phyloP scores from a whole-genome alignment of 306 rosid species.

The Lathyrus tuberosus region DNA sequence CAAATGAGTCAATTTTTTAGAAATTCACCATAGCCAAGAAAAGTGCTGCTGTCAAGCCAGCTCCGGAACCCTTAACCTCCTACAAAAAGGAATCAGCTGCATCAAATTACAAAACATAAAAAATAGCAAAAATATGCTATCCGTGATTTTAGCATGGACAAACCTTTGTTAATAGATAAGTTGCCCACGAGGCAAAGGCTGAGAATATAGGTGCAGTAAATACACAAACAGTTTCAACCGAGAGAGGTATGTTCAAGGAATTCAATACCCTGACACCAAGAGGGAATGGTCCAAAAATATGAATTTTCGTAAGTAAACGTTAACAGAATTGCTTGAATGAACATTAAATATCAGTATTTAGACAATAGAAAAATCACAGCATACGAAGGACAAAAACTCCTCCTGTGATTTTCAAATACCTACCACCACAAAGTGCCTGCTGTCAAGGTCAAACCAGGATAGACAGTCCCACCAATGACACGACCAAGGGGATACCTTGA shows the following conservation, averaged over 20 bases:
- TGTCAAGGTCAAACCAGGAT: conserved; percentile 95
- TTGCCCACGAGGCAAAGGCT: conserved; percentile 96
- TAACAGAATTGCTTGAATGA: conserved; percentile 24
- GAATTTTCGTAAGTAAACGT: conserved; percentile 22
- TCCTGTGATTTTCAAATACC: conserved; percentile 39
- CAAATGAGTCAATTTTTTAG: conserved; percentile 34
- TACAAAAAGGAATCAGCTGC: conserved; percentile 44
- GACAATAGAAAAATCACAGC: conserved; percentile 32
- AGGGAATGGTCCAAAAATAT: conserved; percentile 34
- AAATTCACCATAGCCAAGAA: conserved; percentile 90
- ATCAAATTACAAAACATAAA: conserved; percentile 35
- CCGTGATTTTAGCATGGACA: conserved; percentile 32
- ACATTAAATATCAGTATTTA: conserved; percentile 17
- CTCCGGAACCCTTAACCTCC: conserved; percentile 97
- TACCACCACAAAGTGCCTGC: conserved; percentile 95
- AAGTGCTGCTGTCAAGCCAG: conserved; percentile 93
- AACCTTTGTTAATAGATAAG: conserved; percentile 89
- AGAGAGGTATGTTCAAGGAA: conserved; percentile 89
- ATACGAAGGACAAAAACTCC: conserved; percentile 26
- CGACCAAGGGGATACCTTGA: conserved; percentile 99
- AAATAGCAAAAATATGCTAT: conserved; percentile 6
- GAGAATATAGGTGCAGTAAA: conserved; percentile 98
- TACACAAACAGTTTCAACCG: conserved; percentile 97
- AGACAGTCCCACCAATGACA: conserved; percentile 98
- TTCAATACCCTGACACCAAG: conserved; percentile 68